These are phyloP conservation scores for Seiridium cupressi DNA, from an alignment of 2,329 filamentous ascomycete species.

Conservation along the genomic window DNA sequence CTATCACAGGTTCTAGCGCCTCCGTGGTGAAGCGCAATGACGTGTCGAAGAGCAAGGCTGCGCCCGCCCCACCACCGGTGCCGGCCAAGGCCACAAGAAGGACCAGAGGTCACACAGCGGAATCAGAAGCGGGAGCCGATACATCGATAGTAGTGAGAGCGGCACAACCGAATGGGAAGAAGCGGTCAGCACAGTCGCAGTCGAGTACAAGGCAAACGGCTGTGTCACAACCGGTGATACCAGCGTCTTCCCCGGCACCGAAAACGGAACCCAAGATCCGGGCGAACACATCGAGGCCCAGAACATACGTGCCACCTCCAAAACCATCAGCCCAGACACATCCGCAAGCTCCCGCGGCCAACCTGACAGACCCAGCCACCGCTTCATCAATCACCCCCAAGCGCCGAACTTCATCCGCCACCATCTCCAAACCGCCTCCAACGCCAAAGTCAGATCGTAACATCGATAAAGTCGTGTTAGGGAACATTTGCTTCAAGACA, in stretches of 20 bases:
- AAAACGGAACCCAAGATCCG: neutral
- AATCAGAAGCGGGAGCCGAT: neutral
- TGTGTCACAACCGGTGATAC: neutral
- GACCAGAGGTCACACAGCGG: slow-evolving; percentile 9
- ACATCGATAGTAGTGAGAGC: neutral
- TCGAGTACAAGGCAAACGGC: neutral
- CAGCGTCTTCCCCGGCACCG: neutral
- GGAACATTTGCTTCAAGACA: slow-evolving; percentile 78
- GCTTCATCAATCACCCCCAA: slow-evolving; percentile 8
- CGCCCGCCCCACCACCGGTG: neutral
- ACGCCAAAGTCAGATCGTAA: slow-evolving; percentile 63
- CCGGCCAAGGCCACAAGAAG: slow-evolving; percentile 14
- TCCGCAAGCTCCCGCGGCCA: neutral
- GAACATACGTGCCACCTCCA: neutral
- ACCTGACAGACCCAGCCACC: neutral
- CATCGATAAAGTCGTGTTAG: slow-evolving; percentile 82
- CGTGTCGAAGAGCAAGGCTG: slow-evolving; percentile 14
- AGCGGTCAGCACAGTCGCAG: neutral
- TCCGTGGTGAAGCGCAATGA: slow-evolving; percentile 10
- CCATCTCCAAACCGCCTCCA: slow-evolving; percentile 19
- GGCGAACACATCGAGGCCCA: slow-evolving; percentile 4
- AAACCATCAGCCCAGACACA: neutral
- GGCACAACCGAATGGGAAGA: neutral
- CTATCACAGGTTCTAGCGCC: slow-evolving; percentile 1
- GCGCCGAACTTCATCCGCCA: slow-evolving; percentile 5